A percentile compares a stretch with the other conserved stretches of the same genome.
phyloP scores from a whole-genome alignment of 1,284 basidiomycete species.

The Leccinum solheimii region DNA sequence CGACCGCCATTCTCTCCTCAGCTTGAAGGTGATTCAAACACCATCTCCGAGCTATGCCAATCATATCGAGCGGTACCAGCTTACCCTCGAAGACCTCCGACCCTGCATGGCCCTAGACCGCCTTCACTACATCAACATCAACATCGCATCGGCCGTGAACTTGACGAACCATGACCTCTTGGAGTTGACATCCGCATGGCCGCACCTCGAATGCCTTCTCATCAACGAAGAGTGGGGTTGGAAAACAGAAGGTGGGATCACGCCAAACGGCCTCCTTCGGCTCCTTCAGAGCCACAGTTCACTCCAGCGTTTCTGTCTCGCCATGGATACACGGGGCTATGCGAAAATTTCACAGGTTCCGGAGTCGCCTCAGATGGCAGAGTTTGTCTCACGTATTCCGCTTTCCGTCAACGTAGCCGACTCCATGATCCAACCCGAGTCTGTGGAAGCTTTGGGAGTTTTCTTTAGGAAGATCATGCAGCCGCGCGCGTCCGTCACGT shows the following conservation, averaged over 20 bases:
- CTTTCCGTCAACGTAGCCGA: slow-evolving; percentile 21
- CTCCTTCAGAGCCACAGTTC: slow-evolving; percentile 15
- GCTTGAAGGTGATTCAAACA: slow-evolving; percentile 14
- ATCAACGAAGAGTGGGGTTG: slow-evolving; percentile 25
- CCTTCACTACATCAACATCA: slow-evolving; percentile 16
- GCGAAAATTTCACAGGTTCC: neutral
- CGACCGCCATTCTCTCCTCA: slow-evolving; percentile 4
- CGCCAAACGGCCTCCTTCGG: slow-evolving; percentile 17
- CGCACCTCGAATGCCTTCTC: slow-evolving; percentile 17
- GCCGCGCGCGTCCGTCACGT: neutral
- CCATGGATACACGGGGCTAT: slow-evolving; percentile 24
- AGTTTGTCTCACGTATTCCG: neutral
- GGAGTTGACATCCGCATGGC: slow-evolving; percentile 18
- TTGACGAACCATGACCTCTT: slow-evolving; percentile 17
- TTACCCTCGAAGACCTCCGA: slow-evolving; percentile 18
- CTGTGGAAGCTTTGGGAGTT: slow-evolving; percentile 13
- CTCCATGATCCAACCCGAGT: slow-evolving; percentile 20
- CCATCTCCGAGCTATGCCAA: slow-evolving; percentile 5
- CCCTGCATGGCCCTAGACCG: slow-evolving; percentile 17
- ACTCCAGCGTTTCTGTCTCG: slow-evolving; percentile 20
- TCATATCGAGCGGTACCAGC: slow-evolving; percentile 7
- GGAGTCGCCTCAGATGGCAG: neutral
- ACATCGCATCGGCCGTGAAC: slow-evolving; percentile 13
- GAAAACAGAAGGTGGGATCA: slow-evolving; percentile 18
- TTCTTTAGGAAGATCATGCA: slow-evolving; percentile 22